Base-by-base conservation (phyloP, 1,139 yeast genomes). In the Lodderomyces jiufengensis region DNA sequence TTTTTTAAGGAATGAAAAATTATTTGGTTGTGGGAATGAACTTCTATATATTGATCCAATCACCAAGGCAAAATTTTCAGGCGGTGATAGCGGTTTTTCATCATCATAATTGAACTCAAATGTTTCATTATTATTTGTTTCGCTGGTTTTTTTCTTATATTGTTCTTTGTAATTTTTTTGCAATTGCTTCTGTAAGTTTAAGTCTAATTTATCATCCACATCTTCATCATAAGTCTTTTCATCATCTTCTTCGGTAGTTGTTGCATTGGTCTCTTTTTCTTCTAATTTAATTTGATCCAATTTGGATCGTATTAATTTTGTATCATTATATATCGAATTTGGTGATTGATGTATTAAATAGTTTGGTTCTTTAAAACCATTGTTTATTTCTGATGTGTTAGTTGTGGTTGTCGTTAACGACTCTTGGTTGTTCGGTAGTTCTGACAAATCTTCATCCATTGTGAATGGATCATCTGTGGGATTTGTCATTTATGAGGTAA, bases 61-160 rank as follows among this genome's bases (percentile, higher is more conserved):
- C 2, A 92, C 95, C 38, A 84, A 80, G 10, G 95, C 78, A 59
- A 92, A 92, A 61, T 92, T 92, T 55, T 90, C 96, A 1, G 98
- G 98, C n/a, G 94, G 94, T 1, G 69, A 58, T 22, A 69, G 41
- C 3, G 63, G 61, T 37, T 54, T 43, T 10, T 32, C 25, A 16
- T 32, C 35, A 14, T 32, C 31, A 13, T 18, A 29, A 14, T 25
- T 25, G 26, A 16, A 25, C 9, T 25, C 24, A 14, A 16, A 27
- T 13, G 5, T 22, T n/a, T n/a, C 15, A 4, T 15, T 9, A 16
- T 12, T 15, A 13, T 11, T 13, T 3, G 22, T 30, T 21, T 21
- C 26, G 27, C 6, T 13, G 9, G 32, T 11, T 7, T 22, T 20
- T 11, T 24, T 27, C 24, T 31, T 30, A 20, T 18, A 13, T 22